Evolutionary conservation across 495 filamentous ascomycete genomes (phyloP), one percentile per base, ranked within the genome.

Genomic region (Xylaria sp.): DNA sequence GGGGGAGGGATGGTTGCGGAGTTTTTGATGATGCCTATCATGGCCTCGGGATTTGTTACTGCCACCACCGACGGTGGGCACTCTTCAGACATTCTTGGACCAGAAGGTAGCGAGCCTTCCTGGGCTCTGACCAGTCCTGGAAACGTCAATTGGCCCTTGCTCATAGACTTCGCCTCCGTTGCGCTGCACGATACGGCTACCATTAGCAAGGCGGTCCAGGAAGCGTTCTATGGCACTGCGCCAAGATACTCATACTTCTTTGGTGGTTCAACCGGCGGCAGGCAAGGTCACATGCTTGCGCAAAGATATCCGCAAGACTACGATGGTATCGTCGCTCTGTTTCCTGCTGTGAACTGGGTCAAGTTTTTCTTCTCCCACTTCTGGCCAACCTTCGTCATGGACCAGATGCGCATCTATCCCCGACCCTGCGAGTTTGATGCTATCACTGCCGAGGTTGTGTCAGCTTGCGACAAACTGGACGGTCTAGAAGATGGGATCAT

Each of bases 51-150:
- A 0, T 86, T 82, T 50, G 75, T 82, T 0, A 72, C 81, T 35
- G 74, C 75, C 0, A 78, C 79, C 1, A 85, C 81, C 0, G 82
- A 86, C 77, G 83, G 79, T 19, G 86, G 86, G 0, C 62, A 66
- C 31, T 66, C 62, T 50, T 66, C 62, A 40, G 62, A 66, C n/a
- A 19, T 52, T 29, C 72, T 82, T 26, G 74, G 71, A 0, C 33
- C 14, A 0, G 44, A 33, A 5, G 4, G 1, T 0, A 61, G 62
- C 1, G 61, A 79, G 6, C 43, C 33, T n/a, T 19, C 72, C 0
- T 88, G 85, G 85, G 83, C 79, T 0, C 73, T 85, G 31, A 43
- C 70, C 0, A 80, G 74, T 43, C 72, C 80, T 0, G 84, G 84
- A 3, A 83, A 86, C 41, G 74, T 85, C 21, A 79, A 88, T 61